Evolutionary conservation across 164 flowering plant genomes (phyloP).

Genomic region (Taxillus chinensis): DNA sequence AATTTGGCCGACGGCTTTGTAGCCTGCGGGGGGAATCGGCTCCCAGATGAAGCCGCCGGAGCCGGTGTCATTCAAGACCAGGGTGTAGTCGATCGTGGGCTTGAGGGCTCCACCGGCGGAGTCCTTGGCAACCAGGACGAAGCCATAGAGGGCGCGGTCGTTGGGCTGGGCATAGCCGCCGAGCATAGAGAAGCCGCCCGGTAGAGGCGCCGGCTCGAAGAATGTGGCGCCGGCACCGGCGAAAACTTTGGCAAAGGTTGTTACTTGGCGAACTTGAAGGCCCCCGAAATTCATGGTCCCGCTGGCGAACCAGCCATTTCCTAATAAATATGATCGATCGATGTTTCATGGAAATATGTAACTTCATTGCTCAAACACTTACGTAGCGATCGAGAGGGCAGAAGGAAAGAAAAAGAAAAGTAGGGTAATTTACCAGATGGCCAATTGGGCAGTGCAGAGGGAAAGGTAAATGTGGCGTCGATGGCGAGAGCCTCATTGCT

Average conservation of each 20-base stretch:
- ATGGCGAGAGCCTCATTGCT: too few species aligned
- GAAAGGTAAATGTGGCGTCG: too few species aligned
- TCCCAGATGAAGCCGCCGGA: conserved; percentile 46
- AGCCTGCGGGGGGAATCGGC: conserved; percentile 62
- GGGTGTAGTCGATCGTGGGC: conserved; percentile 55
- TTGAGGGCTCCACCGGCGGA: conserved; percentile 13
- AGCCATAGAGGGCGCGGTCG: conserved; percentile 51
- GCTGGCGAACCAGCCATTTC: conserved; percentile 61
- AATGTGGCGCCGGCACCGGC: conserved; percentile 62
- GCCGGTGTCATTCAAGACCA: conserved; percentile 39
- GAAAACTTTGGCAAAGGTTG: conserved; percentile 66
- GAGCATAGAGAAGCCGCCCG: conserved; percentile 56
- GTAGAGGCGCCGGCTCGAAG: conserved; percentile 53
- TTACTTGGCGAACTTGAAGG: conserved; percentile 40
- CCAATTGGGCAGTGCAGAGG: too few species aligned
- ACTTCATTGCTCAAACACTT: too few species aligned
- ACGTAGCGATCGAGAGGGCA: too few species aligned
- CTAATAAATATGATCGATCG: background rate
- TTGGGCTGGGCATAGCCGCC: conserved; percentile 78
- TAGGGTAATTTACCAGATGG: too few species aligned
- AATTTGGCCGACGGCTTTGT: conserved; percentile 45
- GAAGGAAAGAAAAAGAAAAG: too few species aligned
- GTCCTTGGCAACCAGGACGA: conserved; percentile 53
- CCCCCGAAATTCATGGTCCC: conserved; percentile 76
- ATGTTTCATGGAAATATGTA: too few species aligned